Evolutionary conservation across 2,329 filamentous ascomycete genomes (phyloP), one percentile per base, ranked within the genome.

Genomic region (Pseudogymnoascus sp.): DNA sequence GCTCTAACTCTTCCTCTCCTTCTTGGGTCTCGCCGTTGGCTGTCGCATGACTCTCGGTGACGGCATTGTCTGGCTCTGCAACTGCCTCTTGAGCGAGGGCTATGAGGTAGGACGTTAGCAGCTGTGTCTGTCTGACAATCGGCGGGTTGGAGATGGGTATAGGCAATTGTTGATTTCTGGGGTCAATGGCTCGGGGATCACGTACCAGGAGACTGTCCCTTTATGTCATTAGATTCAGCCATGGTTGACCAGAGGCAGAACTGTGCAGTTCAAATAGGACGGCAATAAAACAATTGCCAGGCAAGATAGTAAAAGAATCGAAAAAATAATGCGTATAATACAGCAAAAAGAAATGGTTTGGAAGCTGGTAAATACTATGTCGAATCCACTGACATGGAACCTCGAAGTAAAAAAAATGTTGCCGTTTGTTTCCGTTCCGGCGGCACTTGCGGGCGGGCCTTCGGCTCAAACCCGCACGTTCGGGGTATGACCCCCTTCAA

Each of bases 181-280:
- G 18, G 30, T 57, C 13, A 35, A 30, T 38, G n/a, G 55, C 38
- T 57, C 9, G 45, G 39, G 13, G 9, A 38, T 30, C 15, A 67
- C 67, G 57, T 67, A 69, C 69, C 67, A 62, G 67, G 60, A 52
- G 66, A 59, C 59, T 59, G 59, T 59, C 60, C 63, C 60, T 66
- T 65, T 61, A 63, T 65, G 62, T 70, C 65, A 67, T 68, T 67
- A 57, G 61, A 63, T 64, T 67, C 65, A 62, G 67, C 65, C 69
- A 70, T 71, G 55, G 60, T 67, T 61, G 38, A 41, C 57, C 19
- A 59, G 38, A 41, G 38, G n/a, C 37, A 30, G 35, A 45, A 59
- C 35, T 30, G 28, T 55, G 26, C 8, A 59, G 37, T 41, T 45
- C 57, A 52, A 52, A 52, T 52, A 52, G 26, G 45, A 52, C 45